Conservation (phyloP, 805 yeast species). For the Yamadazyma paraphyllophila region DNA sequence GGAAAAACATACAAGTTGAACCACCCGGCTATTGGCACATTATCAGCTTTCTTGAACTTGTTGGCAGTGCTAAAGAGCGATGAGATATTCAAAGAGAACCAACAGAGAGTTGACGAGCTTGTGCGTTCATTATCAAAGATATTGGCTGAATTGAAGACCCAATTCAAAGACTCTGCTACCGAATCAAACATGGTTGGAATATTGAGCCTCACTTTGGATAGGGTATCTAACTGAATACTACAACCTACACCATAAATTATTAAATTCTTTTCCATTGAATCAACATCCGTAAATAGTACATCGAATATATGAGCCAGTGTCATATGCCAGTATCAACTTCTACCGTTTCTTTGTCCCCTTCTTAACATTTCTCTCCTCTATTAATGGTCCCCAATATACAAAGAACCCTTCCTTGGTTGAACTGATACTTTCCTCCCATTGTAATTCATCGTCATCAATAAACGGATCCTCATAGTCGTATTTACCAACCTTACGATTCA, state of each 20-base stretch:
- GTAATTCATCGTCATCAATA: constrained; percentile 89
- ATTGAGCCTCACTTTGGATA: constrained; percentile 32
- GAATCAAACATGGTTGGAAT: constrained; percentile 34
- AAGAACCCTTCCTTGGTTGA: constrained; percentile 94
- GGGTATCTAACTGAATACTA: constrained; percentile 20
- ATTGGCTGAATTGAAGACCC: constrained; percentile 17
- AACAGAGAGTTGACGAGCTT: constrained; percentile 16
- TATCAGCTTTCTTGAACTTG: constrained; percentile 59
- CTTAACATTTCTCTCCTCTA: constrained; percentile 47
- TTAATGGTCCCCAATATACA: constrained; percentile 89
- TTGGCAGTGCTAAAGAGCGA: constrained; percentile 32
- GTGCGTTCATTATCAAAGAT: constrained; percentile 26
- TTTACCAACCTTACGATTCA: constrained; percentile 79
- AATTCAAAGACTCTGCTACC: constrained; percentile 12
- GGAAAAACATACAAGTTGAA: constrained; percentile 18
- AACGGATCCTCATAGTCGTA: constrained; percentile 94
- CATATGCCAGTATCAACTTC: constrained; percentile 2
- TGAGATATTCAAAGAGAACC: constrained; percentile 16
- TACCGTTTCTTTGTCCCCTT: constrained; percentile 18
- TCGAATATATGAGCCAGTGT: constrained; percentile 5
- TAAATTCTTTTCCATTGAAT: too few species aligned
- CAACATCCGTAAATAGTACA: neutral
- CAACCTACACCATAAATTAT: neutral
- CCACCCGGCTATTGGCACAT: constrained; percentile 34
- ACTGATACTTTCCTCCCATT: constrained; percentile 91